Evolutionary conservation across 1,284 basidiomycete species (phyloP), one percentile per base, ranked within the genome.

Genomic region (Cystobasidium slooffiae): DNA sequence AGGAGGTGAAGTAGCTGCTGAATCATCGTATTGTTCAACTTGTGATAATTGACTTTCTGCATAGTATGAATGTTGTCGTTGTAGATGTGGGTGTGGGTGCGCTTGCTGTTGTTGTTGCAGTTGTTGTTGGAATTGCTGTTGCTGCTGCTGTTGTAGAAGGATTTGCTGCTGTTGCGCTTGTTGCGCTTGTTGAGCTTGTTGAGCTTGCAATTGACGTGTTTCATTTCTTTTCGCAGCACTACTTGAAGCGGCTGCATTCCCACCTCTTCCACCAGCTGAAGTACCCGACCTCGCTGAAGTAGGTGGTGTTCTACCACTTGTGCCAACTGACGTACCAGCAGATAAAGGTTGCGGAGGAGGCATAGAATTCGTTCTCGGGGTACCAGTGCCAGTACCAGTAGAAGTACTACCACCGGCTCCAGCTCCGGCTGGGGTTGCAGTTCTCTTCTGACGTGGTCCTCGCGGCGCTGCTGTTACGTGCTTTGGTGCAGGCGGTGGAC

Each of bases 401-500:
- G 75, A 66, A 43, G 77, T 77, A 24, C 59, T 43, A 31, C 31
- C 31, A 31, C 31, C 31, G 31, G 2, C 31, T 44, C 53, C 52
- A 59, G 52, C 52, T 37, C 74, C 62, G 44, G 70, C 72, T 24
- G 63, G 46, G 6, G 75, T 76, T 44, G 75, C 61, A 43, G 77
- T 77, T n/a, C 63, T 43, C 72, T 77, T 78, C 66, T 76, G 76
- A 41, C 87, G 84, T 56, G 84, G 77, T 77, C 84, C 82, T 77
- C 87, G 83, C 59, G 88, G 84, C 0, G 87, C 84, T 12, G 92
- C 89, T 18, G 92, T 92, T 51, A 94, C 86, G 83, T 99, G 97
- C 83, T 99, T 98, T 14, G 97, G 97, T 22, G 97, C 97, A 43
- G 92, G 88, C 22, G 97, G 97, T 1, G 97, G 97, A 72, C 95